These are phyloP conservation scores for Pleurotus sapidus DNA, from an alignment of 768 basidiomycete genomes.

Conservation along the genomic window DNA sequence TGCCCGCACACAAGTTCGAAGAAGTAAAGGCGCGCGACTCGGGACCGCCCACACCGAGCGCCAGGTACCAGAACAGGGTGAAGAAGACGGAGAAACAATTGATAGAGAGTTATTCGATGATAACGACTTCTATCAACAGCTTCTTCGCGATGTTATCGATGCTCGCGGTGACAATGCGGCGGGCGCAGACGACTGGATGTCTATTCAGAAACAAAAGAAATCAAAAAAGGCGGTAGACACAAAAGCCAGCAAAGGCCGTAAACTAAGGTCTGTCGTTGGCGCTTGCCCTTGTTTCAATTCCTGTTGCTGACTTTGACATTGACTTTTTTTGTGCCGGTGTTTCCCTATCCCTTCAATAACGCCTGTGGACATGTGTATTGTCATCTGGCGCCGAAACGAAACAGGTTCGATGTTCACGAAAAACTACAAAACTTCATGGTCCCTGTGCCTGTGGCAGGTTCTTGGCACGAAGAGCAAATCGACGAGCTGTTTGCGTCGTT, in stretches of 20 bases:
- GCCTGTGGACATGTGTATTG: slow-evolving; percentile 4
- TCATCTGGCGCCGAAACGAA: background rate
- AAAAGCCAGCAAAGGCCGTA: slow-evolving; percentile 93
- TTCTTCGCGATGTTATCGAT: slow-evolving; percentile 91
- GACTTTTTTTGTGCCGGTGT: background rate
- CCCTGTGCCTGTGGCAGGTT: slow-evolving; percentile 64
- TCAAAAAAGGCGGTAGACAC: slow-evolving; percentile 91
- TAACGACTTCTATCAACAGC: slow-evolving; percentile 89
- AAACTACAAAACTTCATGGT: slow-evolving; percentile 98
- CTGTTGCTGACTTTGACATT: background rate
- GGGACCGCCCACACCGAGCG: slow-evolving; percentile 17
- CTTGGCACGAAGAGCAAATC: slow-evolving; percentile 95
- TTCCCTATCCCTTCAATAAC: background rate
- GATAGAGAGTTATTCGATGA: slow-evolving; percentile 74
- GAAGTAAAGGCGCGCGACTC: slow-evolving; percentile 46
- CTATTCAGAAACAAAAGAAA: slow-evolving; percentile 64
- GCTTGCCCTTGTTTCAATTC: background rate
- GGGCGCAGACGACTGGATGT: slow-evolving; percentile 60
- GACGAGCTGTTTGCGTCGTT: slow-evolving; percentile 92
- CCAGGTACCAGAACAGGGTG: background rate
- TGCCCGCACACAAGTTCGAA: slow-evolving; percentile 56
- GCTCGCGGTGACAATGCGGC: slow-evolving; percentile 42
- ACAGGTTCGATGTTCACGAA: slow-evolving; percentile 89
- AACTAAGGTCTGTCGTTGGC: slow-evolving; percentile 60
- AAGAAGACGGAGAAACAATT: slow-evolving; percentile 26